These are phyloP conservation scores for Rhizopogon roseolus DNA, from an alignment of 768 basidiomycete species.

Conservation along the genomic window DNA sequence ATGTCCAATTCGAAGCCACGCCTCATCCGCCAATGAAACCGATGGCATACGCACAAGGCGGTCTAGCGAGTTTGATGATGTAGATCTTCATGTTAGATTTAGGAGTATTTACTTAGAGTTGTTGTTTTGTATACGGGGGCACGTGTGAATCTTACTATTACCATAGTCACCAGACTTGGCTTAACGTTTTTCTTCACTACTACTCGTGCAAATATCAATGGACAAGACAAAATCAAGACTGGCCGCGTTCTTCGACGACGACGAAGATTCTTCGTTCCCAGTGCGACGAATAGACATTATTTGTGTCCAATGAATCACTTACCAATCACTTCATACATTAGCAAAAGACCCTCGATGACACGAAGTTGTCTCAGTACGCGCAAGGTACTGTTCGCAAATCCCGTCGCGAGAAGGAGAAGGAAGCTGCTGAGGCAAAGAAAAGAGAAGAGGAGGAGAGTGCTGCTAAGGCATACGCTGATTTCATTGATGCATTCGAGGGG, in stretches of 20 bases:
- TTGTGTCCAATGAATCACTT: constrained; percentile 48
- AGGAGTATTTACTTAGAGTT: neutral
- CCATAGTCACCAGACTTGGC: neutral
- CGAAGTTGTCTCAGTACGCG: constrained; percentile 81
- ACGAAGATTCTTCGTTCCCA: constrained; percentile 83
- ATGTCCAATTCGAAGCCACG: constrained; percentile 79
- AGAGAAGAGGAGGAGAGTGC: constrained; percentile 79
- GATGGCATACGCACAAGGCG: constrained; percentile 82
- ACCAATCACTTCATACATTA: constrained; percentile 54
- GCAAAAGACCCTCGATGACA: constrained; percentile 83
- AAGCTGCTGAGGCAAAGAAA: constrained; percentile 87
- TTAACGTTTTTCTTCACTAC: too few species aligned
- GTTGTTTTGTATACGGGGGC: neutral
- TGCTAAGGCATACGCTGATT: constrained; percentile 78
- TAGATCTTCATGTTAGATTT: constrained; percentile 15
- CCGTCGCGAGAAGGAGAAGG: constrained; percentile 86
- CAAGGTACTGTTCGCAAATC: constrained; percentile 89
- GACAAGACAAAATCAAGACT: constrained; percentile 42
- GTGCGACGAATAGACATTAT: constrained; percentile 84
- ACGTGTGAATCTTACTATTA: constrained; percentile 23
- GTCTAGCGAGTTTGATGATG: constrained; percentile 68
- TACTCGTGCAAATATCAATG: constrained; percentile 13
- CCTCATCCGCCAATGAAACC: constrained; percentile 89
- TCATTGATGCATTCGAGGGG: constrained; percentile 79
- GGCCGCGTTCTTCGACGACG: constrained; percentile 82